A percentile compares a stretch with the other conserved stretches of the same genome.
Conservation (phyloP, 352 stramenopile species). For the Pythium aristosporum region DNA sequence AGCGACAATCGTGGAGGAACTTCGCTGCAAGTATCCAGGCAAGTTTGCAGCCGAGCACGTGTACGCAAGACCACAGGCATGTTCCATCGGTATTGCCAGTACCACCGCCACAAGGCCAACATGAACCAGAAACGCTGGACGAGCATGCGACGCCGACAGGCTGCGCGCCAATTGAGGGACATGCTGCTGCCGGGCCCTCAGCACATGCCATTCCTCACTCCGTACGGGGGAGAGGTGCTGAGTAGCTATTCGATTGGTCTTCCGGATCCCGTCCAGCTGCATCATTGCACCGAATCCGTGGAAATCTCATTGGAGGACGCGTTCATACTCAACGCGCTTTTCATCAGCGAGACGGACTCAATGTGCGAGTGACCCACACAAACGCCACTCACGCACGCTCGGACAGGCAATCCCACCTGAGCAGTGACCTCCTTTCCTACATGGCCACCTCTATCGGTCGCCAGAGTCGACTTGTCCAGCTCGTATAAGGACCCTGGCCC, state of each 20-base stretch:
- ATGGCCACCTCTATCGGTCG: too few relatives aligned
- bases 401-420: too few relatives aligned
- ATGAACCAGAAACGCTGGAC: slow-evolving; percentile 22
- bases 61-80: slow-evolving; percentile 13
- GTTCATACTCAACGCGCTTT: slow-evolving; percentile 14
- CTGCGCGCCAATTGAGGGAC: neutral
- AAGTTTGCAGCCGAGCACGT: slow-evolving; percentile 6
- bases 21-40: slow-evolving; percentile 17
- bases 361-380: too few relatives aligned
- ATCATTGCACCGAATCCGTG: neutral
- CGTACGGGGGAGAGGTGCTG: too few relatives aligned
- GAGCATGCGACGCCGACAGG: slow-evolving; percentile 7
- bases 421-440: too few relatives aligned
- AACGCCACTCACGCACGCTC: too few relatives aligned
- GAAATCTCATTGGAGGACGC: slow-evolving; percentile 1
- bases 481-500: too few relatives aligned
- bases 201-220: too few relatives aligned
- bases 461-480: too few relatives aligned
- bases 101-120: slow-evolving; percentile 18
- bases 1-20: too few relatives aligned
- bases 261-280: slow-evolving; percentile 8
- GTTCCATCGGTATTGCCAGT: slow-evolving; percentile 19
- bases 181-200: too few relatives aligned
- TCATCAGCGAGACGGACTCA: neutral
- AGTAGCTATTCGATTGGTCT: neutral